phyloP scores from a whole-genome alignment of 768 basidiomycete species.

The Panaeolus cyanescens region DNA sequence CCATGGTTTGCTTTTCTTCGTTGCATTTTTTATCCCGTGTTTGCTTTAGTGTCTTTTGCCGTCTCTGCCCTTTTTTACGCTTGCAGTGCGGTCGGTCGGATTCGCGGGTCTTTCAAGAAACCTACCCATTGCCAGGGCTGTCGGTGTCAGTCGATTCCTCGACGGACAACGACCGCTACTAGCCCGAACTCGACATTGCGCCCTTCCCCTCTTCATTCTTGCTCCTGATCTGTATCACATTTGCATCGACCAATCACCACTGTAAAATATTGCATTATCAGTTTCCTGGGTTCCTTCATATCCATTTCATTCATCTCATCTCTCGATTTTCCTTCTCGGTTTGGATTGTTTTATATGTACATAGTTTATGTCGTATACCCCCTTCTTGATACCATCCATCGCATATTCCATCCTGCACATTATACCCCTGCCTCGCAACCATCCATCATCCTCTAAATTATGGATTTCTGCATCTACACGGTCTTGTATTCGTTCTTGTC shows the following conservation, averaged over 20 bases:
- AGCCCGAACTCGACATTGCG: too few species aligned
- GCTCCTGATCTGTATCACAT: neutral
- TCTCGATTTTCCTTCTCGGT: neutral
- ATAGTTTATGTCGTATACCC: too few species aligned
- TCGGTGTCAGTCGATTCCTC: too few species aligned
- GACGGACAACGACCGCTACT: too few species aligned
- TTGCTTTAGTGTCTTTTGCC: neutral
- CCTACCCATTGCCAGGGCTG: too few species aligned
- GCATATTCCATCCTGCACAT: too few species aligned
- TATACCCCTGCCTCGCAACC: too few species aligned
- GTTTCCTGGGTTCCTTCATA: neutral
- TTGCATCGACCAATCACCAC: neutral
- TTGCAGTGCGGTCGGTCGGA: neutral
- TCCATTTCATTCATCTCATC: neutral
- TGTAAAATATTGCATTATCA: neutral
- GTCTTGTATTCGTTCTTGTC: neutral
- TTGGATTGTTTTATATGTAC: too few species aligned
- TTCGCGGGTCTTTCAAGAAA: neutral
- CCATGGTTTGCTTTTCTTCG: neutral
- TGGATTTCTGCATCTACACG: too few species aligned
- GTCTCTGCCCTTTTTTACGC: neutral
- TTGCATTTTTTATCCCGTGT: neutral
- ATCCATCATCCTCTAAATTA: too few species aligned
- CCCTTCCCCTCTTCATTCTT: neutral
- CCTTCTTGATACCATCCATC: too few species aligned